Conservation (phyloP, 805 yeast species). For the Cyberlindnera xishuangbannaensis region DNA sequence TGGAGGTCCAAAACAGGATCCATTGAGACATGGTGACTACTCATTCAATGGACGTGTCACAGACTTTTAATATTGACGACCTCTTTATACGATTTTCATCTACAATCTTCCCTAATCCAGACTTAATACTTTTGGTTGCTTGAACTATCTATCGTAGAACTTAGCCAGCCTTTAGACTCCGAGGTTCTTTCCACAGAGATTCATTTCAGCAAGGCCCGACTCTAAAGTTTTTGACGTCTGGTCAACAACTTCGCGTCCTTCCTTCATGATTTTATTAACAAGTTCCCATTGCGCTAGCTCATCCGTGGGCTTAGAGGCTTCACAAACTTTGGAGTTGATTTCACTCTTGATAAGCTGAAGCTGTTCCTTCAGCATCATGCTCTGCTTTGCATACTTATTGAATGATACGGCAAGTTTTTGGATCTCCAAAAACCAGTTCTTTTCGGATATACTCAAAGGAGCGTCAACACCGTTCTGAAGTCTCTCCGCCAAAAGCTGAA, state of each 20-base stretch:
- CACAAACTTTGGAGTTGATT: constrained; percentile 11
- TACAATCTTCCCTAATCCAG: no score
- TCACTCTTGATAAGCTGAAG: constrained; percentile 25
- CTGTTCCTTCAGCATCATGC: constrained; percentile 24
- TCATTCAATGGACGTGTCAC: constrained; percentile 95
- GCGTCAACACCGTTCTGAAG: constrained; percentile 22
- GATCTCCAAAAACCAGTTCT: constrained; percentile 41
- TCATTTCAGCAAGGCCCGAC: constrained; percentile 19
- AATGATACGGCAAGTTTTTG: constrained; percentile 27
- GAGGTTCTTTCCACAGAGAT: constrained; percentile 9
- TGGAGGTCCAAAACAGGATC: constrained; percentile 98
- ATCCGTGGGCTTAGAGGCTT: constrained; percentile 5
- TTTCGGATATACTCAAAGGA: constrained; percentile 36
- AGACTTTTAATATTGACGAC: constrained; percentile 53
- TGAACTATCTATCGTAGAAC: no score
- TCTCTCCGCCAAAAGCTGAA: constrained; percentile 24
- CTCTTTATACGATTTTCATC: constrained; percentile 1
- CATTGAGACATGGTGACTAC: constrained; percentile 86
- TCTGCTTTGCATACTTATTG: constrained; percentile 28
- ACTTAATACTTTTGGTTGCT: no score
- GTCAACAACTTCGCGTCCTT: constrained; percentile 28
- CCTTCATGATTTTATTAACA: constrained; percentile 26
- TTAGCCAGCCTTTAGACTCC: constrained; percentile 5
- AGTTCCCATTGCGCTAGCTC: constrained; percentile 27
- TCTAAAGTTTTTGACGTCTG: constrained; percentile 14